Percentiles rank a stretch among this genome's conserved stretches.
Evolutionary conservation across 2,329 filamentous ascomycete species (phyloP).

Genomic region (Microcyclospora tardicrescens): DNA sequence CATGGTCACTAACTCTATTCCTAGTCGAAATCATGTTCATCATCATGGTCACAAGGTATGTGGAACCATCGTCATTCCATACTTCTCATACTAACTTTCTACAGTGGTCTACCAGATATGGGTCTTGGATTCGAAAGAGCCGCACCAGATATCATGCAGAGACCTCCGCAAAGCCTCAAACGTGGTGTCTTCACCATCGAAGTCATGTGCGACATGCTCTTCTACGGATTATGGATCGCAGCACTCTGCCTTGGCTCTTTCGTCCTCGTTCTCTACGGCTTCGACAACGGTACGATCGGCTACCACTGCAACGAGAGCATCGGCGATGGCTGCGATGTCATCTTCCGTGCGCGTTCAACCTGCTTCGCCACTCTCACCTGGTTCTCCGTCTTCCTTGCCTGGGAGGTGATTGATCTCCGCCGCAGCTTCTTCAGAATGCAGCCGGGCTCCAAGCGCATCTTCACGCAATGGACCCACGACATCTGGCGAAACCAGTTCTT

Average conservation of each 20-base stretch:
- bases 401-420: slow-evolving; percentile 64
- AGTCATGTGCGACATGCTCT: slow-evolving; percentile 64
- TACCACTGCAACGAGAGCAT: slow-evolving; percentile 48
- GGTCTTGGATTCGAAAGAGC: slow-evolving; percentile 71
- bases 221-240: slow-evolving; percentile 70
- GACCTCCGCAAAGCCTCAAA: slow-evolving; percentile 59
- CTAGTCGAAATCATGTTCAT: slow-evolving; percentile 78
- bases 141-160: slow-evolving; percentile 61
- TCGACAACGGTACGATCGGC: slow-evolving; percentile 40
- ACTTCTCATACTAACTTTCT: no score
- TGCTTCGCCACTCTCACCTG: slow-evolving; percentile 64
- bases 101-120: slow-evolving; percentile 71
- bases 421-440: slow-evolving; percentile 66
- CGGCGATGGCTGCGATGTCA: slow-evolving; percentile 42
- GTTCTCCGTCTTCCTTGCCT: slow-evolving; percentile 64
- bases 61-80: no score
- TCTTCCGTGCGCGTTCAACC: slow-evolving; percentile 60
- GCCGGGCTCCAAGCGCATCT: slow-evolving; percentile 45
- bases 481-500: slow-evolving; percentile 60
- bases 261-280: slow-evolving; percentile 50
- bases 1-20: no score
- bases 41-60: slow-evolving; percentile 62
- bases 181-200: slow-evolving; percentile 65
- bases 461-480: slow-evolving; percentile 54
- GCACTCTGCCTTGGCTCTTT: slow-evolving; percentile 49